phyloP scores from a whole-genome alignment of 805 yeast genomes.

The Saccharomyces mikatae region DNA sequence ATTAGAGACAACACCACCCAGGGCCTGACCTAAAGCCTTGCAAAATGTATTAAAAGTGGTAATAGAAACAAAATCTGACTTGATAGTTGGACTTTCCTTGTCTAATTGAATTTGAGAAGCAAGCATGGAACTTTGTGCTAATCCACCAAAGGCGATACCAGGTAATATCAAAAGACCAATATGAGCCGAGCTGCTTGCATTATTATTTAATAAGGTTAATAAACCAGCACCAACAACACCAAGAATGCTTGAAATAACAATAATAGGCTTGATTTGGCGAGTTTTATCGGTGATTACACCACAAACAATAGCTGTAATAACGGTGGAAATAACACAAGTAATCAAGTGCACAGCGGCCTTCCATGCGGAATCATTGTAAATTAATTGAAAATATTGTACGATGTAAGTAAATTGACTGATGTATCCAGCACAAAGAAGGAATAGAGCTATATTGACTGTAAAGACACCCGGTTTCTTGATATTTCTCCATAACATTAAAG shows the following conservation, averaged over 20 bases:
- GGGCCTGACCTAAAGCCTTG: conserved; percentile 19
- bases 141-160: conserved; percentile 32
- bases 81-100: conserved; percentile 11
- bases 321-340: conserved; percentile 16
- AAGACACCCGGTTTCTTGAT: conserved; percentile 10
- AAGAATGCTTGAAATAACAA: conserved; percentile 23
- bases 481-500: conserved; percentile 15
- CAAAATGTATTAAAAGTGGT: conserved; percentile 20
- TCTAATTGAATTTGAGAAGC: conserved; percentile 27
- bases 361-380: conserved; percentile 19
- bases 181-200: conserved; percentile 22
- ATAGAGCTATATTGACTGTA: conserved; percentile 13
- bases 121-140: conserved; percentile 29
- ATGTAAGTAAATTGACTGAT: conserved; percentile 18
- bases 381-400: conserved; percentile 23
- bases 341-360: conserved; percentile 20
- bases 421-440: conserved; percentile 14
- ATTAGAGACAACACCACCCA: conserved; percentile 21
- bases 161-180: conserved; percentile 34
- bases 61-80: conserved; percentile 18
- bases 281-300: conserved; percentile 30
- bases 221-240: conserved; percentile 33
- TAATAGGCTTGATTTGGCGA: conserved; percentile 31
- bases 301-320: conserved; percentile 14
- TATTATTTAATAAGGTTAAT: conserved; percentile 25